These are phyloP conservation scores for Nemophila menziesii DNA, from an alignment of 257 asterid species.

Conservation along the genomic window DNA sequence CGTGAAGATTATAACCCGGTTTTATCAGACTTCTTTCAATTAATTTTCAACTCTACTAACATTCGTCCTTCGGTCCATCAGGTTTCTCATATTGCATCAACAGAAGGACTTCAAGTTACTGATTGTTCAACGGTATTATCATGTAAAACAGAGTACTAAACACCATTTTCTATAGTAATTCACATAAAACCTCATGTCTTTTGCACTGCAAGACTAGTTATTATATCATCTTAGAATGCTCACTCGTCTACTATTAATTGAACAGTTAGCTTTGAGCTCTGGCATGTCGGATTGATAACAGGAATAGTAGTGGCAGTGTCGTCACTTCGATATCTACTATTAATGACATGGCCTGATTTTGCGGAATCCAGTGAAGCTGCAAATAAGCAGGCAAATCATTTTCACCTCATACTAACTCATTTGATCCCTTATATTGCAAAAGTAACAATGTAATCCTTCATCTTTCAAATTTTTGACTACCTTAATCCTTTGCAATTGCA, in stretches of 20 bases:
- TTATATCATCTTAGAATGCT: neutral
- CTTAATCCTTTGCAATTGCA: constrained; percentile 16
- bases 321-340: constrained; percentile 54
- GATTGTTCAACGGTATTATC: constrained; percentile 50
- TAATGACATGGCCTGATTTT: constrained; percentile 76
- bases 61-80: constrained; percentile 6
- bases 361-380: constrained; percentile 79
- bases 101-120: constrained; percentile 53
- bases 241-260: constrained; percentile 6
- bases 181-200: neutral
- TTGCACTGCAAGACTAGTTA: neutral
- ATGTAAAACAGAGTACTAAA: constrained; percentile 37
- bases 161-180: constrained; percentile 5
- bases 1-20: neutral
- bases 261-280: constrained; percentile 56
- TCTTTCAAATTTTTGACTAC: neutral
- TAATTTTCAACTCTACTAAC: neutral
- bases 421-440: neutral
- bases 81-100: constrained; percentile 64
- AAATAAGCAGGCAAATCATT: constrained; percentile 46
- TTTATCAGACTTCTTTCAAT: no score
- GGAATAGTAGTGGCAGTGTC: constrained; percentile 67
- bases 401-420: neutral
- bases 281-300: constrained; percentile 62
- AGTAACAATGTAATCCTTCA: neutral